Base-by-base conservation (phyloP, 176 grass and related monocot genomes). In the Chloris gayana region DNA sequence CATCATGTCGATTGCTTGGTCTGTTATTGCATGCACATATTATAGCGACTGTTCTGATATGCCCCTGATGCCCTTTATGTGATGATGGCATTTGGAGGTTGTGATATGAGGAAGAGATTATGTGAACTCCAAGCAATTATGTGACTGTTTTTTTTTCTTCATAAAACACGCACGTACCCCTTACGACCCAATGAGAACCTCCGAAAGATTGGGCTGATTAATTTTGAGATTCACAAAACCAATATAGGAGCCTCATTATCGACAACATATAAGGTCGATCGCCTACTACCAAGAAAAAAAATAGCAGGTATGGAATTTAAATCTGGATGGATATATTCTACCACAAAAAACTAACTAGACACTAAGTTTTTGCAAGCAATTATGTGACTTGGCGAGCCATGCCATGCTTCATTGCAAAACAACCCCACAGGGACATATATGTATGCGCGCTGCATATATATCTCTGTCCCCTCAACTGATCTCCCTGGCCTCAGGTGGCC, bases 51-150 rank as follows among this genome's bases (percentile, higher is more conserved):
- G 67, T 77, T 77, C 61, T 39, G 66, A 67, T 89, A 85, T 75
- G 70, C 69, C 41, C 81, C 54, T 49, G 15, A 45, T 11, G 19
- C 58, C 42, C 35, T 77, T 18, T 79, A 21, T 80, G 75, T 47
- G 56, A 83, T 80, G 76, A 84, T 88, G 44, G 29, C 42, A 85
- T 77, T 82, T 81, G 46, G 73, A 79, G 62, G 24, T n/a, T 41
- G 80, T 9, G 57, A 87, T 34, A 79, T 38, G 15, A 13, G 47
- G 15, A 50, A 70, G 39, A 73, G 85, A 85, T 97, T 75, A 90
- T 94, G 91, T 97, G 91, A 92, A 83, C 66, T 88, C 80, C 62
- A 97, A 94, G 94, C 89, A 90, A 97, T 90, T 88, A 85, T 84
- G 62, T 83, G 72, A 70, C 87, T 47, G 1, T 1, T 15, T 42